These are phyloP conservation scores for Boechera divaricarpa DNA, from an alignment of 345 rosid species.

Conservation along the genomic window DNA sequence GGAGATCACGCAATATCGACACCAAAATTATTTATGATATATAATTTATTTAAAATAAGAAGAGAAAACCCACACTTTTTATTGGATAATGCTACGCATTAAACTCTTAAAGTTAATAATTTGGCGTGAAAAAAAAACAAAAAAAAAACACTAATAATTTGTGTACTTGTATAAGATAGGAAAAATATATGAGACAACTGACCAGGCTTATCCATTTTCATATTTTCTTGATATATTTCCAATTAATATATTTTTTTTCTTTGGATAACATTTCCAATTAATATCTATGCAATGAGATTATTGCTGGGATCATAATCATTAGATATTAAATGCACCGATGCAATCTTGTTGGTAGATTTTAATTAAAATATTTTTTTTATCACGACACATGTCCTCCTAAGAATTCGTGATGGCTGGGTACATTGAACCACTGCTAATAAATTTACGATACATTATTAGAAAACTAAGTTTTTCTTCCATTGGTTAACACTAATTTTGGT, in stretches of 20 bases:
- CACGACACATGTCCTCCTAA: conserved; percentile 33
- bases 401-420: conserved; percentile 28
- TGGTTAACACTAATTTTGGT: not conserved
- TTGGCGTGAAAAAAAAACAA: not conserved
- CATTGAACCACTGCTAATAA: conserved; percentile 35
- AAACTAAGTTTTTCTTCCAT: not conserved
- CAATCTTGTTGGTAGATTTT: conserved; percentile 28
- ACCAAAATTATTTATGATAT: not conserved
- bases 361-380: conserved; percentile 5
- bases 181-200: not conserved
- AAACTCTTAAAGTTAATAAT: not conserved
- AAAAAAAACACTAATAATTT: too few species aligned
- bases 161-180: not conserved
- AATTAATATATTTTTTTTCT: not conserved
- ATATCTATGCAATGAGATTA: conserved; percentile 5
- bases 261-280: not conserved
- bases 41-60: not conserved
- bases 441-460: not conserved
- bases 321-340: conserved; percentile 32
- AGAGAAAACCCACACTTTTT: not conserved
- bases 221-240: not conserved
- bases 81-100: not conserved
- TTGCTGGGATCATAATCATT: conserved; percentile 31
- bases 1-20: not conserved
- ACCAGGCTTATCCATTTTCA: conserved; percentile 17